These are phyloP conservation scores for Stachybotrys elegans DNA, from an alignment of 2,329 filamentous ascomycete species.

Conservation along the genomic window DNA sequence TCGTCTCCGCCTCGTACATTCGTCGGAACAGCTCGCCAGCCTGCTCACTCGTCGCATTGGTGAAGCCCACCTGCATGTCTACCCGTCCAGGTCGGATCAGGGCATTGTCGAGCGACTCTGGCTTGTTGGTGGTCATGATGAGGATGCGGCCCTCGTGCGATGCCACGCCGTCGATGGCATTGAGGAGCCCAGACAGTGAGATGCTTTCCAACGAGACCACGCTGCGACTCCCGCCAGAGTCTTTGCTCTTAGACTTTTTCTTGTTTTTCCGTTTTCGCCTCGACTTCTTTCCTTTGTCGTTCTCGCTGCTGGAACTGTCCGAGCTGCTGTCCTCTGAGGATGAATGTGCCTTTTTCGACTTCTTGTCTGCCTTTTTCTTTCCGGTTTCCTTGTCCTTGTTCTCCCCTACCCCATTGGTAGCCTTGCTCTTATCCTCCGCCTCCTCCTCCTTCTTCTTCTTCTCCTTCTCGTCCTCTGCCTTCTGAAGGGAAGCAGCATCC, in stretches of 20 bases:
- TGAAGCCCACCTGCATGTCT: slow-evolving; percentile 64
- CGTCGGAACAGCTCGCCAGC: slow-evolving; percentile 54
- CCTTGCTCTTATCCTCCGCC: slow-evolving; percentile 10
- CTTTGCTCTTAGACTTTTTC: slow-evolving; percentile 15
- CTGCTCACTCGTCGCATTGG: slow-evolving; percentile 51
- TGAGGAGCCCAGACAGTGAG: slow-evolving; percentile 72
- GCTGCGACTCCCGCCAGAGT: slow-evolving; percentile 9
- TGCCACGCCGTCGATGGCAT: slow-evolving; percentile 78
- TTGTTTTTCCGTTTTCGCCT: slow-evolving; percentile 6
- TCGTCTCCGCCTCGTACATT: slow-evolving; percentile 43
- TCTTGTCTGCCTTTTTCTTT: slow-evolving; percentile 8
- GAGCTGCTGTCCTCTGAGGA: slow-evolving; percentile 15
- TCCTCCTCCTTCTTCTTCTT: slow-evolving; percentile 12
- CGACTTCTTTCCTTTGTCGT: slow-evolving; percentile 10
- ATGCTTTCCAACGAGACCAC: slow-evolving; percentile 40
- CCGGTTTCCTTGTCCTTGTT: slow-evolving; percentile 6
- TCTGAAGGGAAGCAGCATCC: slow-evolving; percentile 3
- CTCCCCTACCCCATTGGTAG: slow-evolving; percentile 8
- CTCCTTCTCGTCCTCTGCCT: slow-evolving; percentile 6
- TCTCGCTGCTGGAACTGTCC: slow-evolving; percentile 11
- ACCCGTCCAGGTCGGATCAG: slow-evolving; percentile 70
- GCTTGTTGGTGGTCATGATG: slow-evolving; percentile 78
- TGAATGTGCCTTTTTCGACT: slow-evolving; percentile 12
- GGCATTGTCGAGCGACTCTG: slow-evolving; percentile 67
- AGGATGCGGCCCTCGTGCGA: slow-evolving; percentile 74